Evolutionary conservation across 1,284 basidiomycete species (phyloP).

Genomic region (Marasmius tenuissimus): DNA sequence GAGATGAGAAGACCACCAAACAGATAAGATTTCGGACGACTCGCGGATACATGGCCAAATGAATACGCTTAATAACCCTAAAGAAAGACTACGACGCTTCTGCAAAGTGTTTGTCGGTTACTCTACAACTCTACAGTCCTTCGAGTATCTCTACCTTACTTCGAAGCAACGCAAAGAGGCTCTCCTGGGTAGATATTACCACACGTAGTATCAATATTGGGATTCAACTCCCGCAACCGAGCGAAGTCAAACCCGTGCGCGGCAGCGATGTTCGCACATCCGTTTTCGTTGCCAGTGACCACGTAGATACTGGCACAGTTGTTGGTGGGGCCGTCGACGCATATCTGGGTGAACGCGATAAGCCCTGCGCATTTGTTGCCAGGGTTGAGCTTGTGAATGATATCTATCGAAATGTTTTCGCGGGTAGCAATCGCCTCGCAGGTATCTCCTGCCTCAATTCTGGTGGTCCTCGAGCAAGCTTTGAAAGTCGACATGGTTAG

Average conservation of each 20-base stretch:
- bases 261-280: neutral
- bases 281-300: neutral
- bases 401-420: neutral
- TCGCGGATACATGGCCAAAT: too few species aligned
- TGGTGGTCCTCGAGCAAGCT: neutral
- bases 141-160: neutral
- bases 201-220: neutral
- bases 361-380: neutral
- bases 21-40: too few species aligned
- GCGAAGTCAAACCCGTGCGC: neutral
- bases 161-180: neutral
- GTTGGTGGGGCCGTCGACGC: neutral
- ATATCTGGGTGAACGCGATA: neutral
- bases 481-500: neutral
- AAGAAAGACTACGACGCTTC: too few species aligned
- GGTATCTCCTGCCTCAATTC: neutral
- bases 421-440: neutral
- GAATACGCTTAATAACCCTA: too few species aligned
- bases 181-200: neutral
- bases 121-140: too few species aligned
- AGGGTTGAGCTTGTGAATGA: neutral
- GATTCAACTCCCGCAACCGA: neutral
- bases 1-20: too few species aligned
- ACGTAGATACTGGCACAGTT: neutral
- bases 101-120: too few species aligned